Evolutionary conservation across 768 basidiomycete species (phyloP), one percentile per base, ranked within the genome.

Genomic region (Dentipellis fragilis): DNA sequence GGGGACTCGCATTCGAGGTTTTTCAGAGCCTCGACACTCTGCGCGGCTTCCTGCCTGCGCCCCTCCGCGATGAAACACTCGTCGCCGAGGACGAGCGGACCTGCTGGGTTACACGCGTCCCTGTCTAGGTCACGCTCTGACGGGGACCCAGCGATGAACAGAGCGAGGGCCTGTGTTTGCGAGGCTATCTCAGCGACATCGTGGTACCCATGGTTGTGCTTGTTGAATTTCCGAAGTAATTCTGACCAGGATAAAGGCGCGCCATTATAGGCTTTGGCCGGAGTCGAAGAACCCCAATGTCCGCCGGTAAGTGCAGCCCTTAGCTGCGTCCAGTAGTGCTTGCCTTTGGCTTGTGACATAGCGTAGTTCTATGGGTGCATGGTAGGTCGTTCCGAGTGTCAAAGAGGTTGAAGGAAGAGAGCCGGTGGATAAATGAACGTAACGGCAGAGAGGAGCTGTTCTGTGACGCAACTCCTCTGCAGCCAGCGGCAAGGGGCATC

Each of bases 151-250:
- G 67, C 66, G 10, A 74, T 59, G 47, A 86, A 72, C 35, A 87
- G 64, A 5, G 80, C 78, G 34, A 91, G 71, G 0, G 77, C 75
- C 35, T 84, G 85, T 0, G 81, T 89, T 62, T 85, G 81, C 0
- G 75, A 78, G 16, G 84, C 86, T 57, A 89, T 73, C 61, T 85
- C 81, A 3, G 81, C 75, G 12, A 86, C 72, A 56, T 84, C 82
- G 58, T 67, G 62, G 61, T 75, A 81, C 0, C 84, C 83, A 5
- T 67, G 68, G 63, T 84, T 86, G 61, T 93, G 91, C 60, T 93
- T 93, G 66, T 87, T 84, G 72, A 89, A 91, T 69, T 93, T 93
- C 60, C 88, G 79, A 40, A 93, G 69, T 11, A 93, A 78, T 64
- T 89, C 86, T 1, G 82, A 74, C 91, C 91, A 93, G 10, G 83